Evolutionary conservation across 2,329 filamentous ascomycete species (phyloP), one percentile per base, ranked within the genome.

Genomic region (Ustilaginoidea virens): DNA sequence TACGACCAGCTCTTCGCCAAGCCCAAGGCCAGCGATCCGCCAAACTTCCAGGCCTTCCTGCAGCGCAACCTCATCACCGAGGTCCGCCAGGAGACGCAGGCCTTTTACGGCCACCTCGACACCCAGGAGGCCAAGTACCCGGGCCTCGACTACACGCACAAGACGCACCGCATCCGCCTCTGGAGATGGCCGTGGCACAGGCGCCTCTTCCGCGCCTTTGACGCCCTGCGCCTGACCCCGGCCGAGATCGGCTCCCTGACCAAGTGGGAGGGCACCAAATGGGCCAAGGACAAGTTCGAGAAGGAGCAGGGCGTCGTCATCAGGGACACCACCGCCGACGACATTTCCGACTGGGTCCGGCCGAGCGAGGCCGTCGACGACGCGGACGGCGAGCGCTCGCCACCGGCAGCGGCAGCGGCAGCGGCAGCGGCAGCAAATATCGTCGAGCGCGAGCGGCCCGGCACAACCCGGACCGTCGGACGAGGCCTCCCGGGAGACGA

Each of bases 91-190:
- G 80, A 86, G 51, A 81, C 80, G 2, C 69, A 76, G 39, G 69
- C 74, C 29, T 86, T 81, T 56, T 86, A 82, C 52, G 80, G 80
- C 40, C 75, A 80, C 45, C 68, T 86, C 39, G 74, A 81, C 46
- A 82, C 76, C 16, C 70, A 77, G 40, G 80, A 87, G 58, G 79
- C 80, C 39, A 80, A 81, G 42, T 86, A 86, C 40, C 80, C 80
- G 0, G 80, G 80, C 17, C 68, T 87, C 32, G 80, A 87, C 59
- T 87, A 87, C 58, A 73, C 67, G 34, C 63, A 80, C 46, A 59
- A 55, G 15, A 77, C 75, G 6, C 80, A 87, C 52, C 75, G 79
- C 38, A 74, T 79, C 49, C 76, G 80, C n/a, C 69, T 87, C 7
- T 69, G 73, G 41, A 74, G 79, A 34, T 86, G 78, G 61, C 69